Base-by-base conservation (phyloP, 805 yeast species). In the Kregervanrija delftensis region DNA sequence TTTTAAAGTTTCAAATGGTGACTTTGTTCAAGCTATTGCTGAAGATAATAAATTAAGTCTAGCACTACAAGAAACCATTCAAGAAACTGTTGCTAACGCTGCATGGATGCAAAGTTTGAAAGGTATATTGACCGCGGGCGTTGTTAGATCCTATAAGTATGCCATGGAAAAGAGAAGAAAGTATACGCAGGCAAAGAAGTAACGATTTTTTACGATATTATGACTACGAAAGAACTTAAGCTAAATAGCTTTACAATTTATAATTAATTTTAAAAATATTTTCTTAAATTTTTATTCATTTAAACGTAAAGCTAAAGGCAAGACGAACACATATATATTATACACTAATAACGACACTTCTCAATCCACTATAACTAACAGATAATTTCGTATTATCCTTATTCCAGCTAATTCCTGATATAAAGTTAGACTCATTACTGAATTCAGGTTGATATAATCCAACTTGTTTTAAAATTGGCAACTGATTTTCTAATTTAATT, bases 71-170 rank as follows among this genome's bases (percentile, higher is more conserved):
- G 44, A 61, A 4, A 66, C 73, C 2, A 68, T 86, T 34, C 65
- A 68, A 50, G 63, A 70, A 22, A 83, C 84, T 1, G 89, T 90
- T 8, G 69, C 69, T 37, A 65, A 66, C 58, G 82, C 93, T n/a
- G 86, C 96, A 12, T 58, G 81, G 12, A 63, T 79, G 8, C 99
- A 93, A 63, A 78, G 87, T 30, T 50, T 79, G 13, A 89, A 91
- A 61, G 99, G 99, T 0, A 55, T 91, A 1, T 67, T 87, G 36
- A 88, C 96, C 3, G 96, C 98, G 1, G 99, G 99, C 1, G 41
- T 85, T 1, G 58, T 68, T 14, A 86, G 84, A 58, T 79, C 90
- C 10, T 58, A 79, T 41, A 76, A 73, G 55, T 90, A 90, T 61
- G 90, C 95, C 4, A 67, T 75, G 62, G 95, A 87, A 40, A 90